Evolutionary conservation across 2,329 filamentous ascomycete genomes (phyloP).

Genomic region (Teratosphaeria destructans): DNA sequence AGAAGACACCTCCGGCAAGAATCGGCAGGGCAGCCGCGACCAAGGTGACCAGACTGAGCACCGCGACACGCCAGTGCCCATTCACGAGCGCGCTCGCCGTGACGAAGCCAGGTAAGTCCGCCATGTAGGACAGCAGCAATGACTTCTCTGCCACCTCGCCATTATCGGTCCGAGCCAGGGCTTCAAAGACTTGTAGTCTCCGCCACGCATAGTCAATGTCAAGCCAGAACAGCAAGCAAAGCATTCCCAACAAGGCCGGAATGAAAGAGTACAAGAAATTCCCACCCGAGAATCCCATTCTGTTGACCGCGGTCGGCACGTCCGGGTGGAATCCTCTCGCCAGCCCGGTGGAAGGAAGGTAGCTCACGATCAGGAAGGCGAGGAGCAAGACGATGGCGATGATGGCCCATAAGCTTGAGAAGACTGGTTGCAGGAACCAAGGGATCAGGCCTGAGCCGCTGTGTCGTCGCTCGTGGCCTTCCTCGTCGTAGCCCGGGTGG

Average conservation of each 20-base stretch:
- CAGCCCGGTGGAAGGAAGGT: constrained; percentile 55
- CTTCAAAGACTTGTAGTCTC: constrained; percentile 58
- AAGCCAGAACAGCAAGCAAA: constrained; percentile 58
- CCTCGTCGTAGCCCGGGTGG: constrained; percentile 2
- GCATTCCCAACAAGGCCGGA: constrained; percentile 55
- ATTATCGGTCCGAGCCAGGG: constrained; percentile 45
- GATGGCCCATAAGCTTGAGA: constrained; percentile 56
- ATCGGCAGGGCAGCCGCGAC: constrained; percentile 55
- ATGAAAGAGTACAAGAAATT: constrained; percentile 81
- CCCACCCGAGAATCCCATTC: constrained; percentile 63
- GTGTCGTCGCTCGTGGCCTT: neutral
- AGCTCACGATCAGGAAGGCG: constrained; percentile 67
- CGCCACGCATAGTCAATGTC: constrained; percentile 56
- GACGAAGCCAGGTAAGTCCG: constrained; percentile 52
- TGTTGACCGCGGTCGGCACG: constrained; percentile 39
- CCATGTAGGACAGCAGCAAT: constrained; percentile 60
- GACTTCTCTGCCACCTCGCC: constrained; percentile 48
- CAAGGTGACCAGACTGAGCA: constrained; percentile 49
- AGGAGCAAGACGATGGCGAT: constrained; percentile 51
- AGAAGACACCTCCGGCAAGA: constrained; percentile 60
- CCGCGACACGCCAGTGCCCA: constrained; percentile 55
- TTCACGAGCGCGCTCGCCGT: constrained; percentile 49
- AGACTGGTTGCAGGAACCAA: constrained; percentile 60
- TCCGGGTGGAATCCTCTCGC: constrained; percentile 60
- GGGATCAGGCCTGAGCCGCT: constrained; percentile 39